These are phyloP conservation scores for Amanita fuliginea DNA, from an alignment of 768 basidiomycete genomes.

Conservation along the genomic window DNA sequence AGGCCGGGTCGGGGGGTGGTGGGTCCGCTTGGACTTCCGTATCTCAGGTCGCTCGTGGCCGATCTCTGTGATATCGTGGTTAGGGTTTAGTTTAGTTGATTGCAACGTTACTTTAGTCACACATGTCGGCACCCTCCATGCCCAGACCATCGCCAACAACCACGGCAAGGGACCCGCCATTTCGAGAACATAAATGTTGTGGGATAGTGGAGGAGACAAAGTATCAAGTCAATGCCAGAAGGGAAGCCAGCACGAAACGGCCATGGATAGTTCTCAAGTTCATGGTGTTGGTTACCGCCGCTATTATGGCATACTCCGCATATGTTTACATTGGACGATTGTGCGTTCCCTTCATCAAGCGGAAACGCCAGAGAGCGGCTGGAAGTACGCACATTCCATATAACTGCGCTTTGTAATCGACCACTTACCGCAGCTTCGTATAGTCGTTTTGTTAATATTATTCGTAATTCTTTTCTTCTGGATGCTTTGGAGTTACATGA, in stretches of 20 bases:
- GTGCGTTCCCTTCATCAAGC: slow-evolving; percentile 58
- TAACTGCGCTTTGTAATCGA: not conserved
- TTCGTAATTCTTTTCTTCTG: slow-evolving; percentile 57
- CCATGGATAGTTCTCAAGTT: slow-evolving; percentile 72
- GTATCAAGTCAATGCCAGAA: slow-evolving; percentile 25
- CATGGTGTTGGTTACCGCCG: slow-evolving; percentile 45
- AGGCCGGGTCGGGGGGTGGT: slow-evolving; percentile 30
- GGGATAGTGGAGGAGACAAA: slow-evolving; percentile 43
- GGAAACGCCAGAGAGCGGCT: slow-evolving; percentile 34
- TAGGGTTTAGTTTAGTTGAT: too few species aligned
- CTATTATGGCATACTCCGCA: slow-evolving; percentile 50
- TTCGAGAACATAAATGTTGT: slow-evolving; percentile 22
- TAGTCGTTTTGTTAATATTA: slow-evolving; percentile 61
- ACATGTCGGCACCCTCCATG: not conserved
- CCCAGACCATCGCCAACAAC: not conserved
- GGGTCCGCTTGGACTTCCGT: slow-evolving; percentile 22
- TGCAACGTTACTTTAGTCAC: too few species aligned
- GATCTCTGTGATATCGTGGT: too few species aligned
- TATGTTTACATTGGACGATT: slow-evolving; percentile 76
- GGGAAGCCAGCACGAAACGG: slow-evolving; percentile 32
- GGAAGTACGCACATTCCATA: slow-evolving; percentile 49
- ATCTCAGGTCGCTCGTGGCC: slow-evolving; percentile 26
- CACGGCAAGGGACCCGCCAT: not conserved
- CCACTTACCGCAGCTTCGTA: slow-evolving; percentile 6
- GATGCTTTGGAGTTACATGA: slow-evolving; percentile 70